A percentile compares a stretch with the other conserved stretches of the same genome.
phyloP scores from a whole-genome alignment of 768 basidiomycete species.

The Kwoniella newhampshirensis region DNA sequence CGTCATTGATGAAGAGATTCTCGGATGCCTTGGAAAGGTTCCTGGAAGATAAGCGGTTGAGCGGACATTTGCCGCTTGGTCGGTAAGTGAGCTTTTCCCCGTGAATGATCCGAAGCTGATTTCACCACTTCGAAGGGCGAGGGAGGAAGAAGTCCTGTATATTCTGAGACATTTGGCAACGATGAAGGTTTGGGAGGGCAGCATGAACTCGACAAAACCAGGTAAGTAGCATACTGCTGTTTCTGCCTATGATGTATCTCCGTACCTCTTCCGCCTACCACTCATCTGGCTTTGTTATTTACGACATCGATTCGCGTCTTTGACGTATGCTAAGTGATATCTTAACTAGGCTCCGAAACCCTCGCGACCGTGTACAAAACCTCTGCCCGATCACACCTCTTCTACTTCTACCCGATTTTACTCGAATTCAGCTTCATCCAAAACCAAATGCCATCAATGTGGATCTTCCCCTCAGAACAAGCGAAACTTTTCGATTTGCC shows the following conservation, averaged over 20 bases:
- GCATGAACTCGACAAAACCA: constrained; percentile 39
- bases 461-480: constrained; percentile 57
- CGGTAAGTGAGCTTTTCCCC: constrained; percentile 58
- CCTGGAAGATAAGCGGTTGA: constrained; percentile 76
- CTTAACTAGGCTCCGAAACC: constrained; percentile 54
- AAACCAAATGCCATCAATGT: constrained; percentile 66
- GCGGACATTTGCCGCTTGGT: constrained; percentile 86
- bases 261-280: too few species aligned
- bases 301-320: too few species aligned
- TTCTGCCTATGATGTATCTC: too few species aligned
- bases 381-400: constrained; percentile 77
- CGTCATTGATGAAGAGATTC: constrained; percentile 75
- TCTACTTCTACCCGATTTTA: constrained; percentile 78
- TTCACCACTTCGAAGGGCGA: constrained; percentile 58
- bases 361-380: constrained; percentile 72
- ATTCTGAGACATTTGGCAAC: constrained; percentile 73
- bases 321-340: constrained; percentile 4
- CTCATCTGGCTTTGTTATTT: too few species aligned
- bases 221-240: too few species aligned
- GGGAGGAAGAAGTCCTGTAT: constrained; percentile 87
- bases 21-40: constrained; percentile 67
- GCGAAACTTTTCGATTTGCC: constrained; percentile 22
- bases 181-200: constrained; percentile 57
- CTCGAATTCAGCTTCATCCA: constrained; percentile 77
- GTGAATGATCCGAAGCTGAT: neutral